Evolutionary conservation across 495 filamentous ascomycete species (phyloP).

Genomic region (Pyrenula aspistea): DNA sequence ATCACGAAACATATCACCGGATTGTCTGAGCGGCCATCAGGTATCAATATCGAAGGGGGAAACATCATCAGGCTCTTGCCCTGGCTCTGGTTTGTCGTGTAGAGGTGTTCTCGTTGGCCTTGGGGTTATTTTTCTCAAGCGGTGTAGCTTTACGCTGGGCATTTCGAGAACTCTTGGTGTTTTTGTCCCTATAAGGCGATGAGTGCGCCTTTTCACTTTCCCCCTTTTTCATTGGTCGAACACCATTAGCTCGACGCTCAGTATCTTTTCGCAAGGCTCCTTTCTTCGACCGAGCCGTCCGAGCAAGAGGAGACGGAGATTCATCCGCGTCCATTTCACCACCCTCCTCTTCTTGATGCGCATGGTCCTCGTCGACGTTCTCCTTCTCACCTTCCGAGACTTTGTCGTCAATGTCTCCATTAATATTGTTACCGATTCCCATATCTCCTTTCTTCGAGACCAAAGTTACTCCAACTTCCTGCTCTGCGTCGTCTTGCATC

Average conservation of each 20-base stretch:
- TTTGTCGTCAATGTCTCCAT: conserved; percentile 6
- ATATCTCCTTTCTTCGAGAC: conserved; percentile 8
- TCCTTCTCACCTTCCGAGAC: conserved; percentile 4
- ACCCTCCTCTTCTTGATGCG: conserved; percentile 15
- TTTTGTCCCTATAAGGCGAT: too few relatives aligned
- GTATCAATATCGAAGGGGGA: too few relatives aligned
- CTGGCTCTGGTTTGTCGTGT: neutral
- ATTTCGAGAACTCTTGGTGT: too few relatives aligned
- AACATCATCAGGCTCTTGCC: neutral
- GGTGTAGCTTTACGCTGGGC: neutral
- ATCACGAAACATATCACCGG: neutral
- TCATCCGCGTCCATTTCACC: conserved; percentile 14
- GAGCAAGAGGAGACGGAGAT: neutral
- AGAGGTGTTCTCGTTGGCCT: neutral
- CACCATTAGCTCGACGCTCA: too few relatives aligned
- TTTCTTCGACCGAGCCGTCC: neutral
- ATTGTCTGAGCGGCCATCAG: too few relatives aligned
- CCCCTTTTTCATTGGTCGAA: too few relatives aligned
- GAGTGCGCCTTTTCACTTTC: too few relatives aligned
- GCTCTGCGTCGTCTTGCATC: conserved; percentile 16
- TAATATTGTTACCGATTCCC: conserved; percentile 7
- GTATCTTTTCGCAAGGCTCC: neutral
- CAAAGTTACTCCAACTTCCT: conserved; percentile 5
- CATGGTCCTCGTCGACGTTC: conserved; percentile 10
- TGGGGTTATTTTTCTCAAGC: neutral